A percentile compares a stretch with the other conserved stretches of the same genome.
Conservation (phyloP, 306 rosid species). For the Oxytropis ochrocephala region DNA sequence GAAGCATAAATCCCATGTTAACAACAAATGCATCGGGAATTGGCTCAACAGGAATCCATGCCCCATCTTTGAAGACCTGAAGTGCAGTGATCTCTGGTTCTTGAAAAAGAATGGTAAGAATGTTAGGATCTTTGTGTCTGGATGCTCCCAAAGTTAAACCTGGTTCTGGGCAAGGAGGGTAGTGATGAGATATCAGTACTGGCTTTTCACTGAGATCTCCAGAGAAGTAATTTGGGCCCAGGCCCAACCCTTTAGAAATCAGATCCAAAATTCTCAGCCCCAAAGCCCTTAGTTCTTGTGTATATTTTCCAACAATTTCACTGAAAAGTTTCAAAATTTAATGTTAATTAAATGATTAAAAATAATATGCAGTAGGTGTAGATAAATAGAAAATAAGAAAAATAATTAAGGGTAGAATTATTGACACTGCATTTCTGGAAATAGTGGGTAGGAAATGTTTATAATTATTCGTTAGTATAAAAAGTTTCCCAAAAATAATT, state of each 20-base stretch:
- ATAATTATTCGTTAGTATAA: too few species aligned
- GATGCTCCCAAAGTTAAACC: slow-evolving; percentile 52
- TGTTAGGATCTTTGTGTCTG: slow-evolving; percentile 53
- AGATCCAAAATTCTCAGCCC: slow-evolving; percentile 40
- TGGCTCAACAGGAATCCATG: slow-evolving; percentile 48
- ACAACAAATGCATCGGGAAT: slow-evolving; percentile 42
- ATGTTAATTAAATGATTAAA: neutral
- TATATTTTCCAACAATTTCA: slow-evolving; percentile 42
- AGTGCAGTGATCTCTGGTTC: slow-evolving; percentile 38
- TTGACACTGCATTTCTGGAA: too few species aligned
- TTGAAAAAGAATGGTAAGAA: slow-evolving; percentile 61
- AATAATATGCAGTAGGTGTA: too few species aligned
- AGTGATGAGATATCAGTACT: slow-evolving; percentile 39
- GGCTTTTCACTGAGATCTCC: slow-evolving; percentile 39
- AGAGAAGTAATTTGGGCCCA: slow-evolving; percentile 23
- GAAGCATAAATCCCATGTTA: slow-evolving; percentile 38
- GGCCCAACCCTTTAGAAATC: slow-evolving; percentile 56
- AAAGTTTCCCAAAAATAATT: too few species aligned
- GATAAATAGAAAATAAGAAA: too few species aligned
- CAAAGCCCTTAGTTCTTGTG: slow-evolving; percentile 29
- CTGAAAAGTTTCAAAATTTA: slow-evolving; percentile 22
- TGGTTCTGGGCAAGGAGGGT: slow-evolving; percentile 78
- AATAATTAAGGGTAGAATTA: too few species aligned
- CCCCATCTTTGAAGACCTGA: slow-evolving; percentile 42
- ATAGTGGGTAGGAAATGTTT: too few species aligned